Evolutionary conservation across 2,329 filamentous ascomycete genomes (phyloP), one percentile per base, ranked within the genome.

Genomic region (Trichoderma simmonsii): DNA sequence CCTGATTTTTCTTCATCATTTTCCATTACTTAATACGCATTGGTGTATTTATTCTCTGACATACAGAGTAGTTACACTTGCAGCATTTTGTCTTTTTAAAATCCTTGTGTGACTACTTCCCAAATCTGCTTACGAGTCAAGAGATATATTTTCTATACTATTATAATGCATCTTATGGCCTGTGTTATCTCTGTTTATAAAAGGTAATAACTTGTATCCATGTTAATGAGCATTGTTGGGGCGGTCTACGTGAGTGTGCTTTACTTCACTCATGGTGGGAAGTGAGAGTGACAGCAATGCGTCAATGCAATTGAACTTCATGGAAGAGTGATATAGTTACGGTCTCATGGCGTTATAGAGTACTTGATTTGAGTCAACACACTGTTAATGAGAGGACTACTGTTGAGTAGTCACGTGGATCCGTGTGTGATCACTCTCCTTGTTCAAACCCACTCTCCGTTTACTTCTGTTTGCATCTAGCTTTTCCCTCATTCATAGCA

Each of bases 1-100:
- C n/a, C 8, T 48, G 0, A 6, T 3, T 24, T 51, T 11, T 12
- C 5, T 2, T 14, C 21, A 11, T 24, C n/a, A 2, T 6, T 0
- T 51, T 51, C 11, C 3, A 54, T 24, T 24, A 12, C 6, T 14
- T 7, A 14, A 6, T 7, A 24, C 2, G n/a, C 4, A 54, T 54
- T 54, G 11, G 1, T 12, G 21, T 14, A 1, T 14, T 54, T 14
- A 24, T 21, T 2, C 3, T 24, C 9, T 24, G 3, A 7, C n/a
- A 7, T 12, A 24, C 1, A 12, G 5, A 51, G 5, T 14, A 51
- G 9, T 43, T n/a, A n/a, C 15, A 9, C 7, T 43, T 51, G 9
- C 7, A 11, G 8, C 43, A 21, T 48, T 48, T 9, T 11, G 3
- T 4, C 39, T 2, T n/a, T 21, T 21, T 21, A 3, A 21, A 6